Evolutionary conservation across 2,329 filamentous ascomycete genomes (phyloP).

Genomic region (Coleophoma eucalyptorum): DNA sequence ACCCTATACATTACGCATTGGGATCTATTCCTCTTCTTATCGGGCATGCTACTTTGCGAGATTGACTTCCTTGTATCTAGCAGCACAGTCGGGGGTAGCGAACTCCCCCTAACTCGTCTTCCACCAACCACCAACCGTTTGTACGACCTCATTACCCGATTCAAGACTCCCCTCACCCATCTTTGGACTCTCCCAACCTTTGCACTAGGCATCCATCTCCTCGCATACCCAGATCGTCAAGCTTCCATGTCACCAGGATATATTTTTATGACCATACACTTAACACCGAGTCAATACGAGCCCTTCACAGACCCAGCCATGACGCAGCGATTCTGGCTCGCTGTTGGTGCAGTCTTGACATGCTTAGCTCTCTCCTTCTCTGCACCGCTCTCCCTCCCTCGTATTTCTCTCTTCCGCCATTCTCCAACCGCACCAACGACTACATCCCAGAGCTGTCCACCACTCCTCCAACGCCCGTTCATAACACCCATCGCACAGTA

Average conservation of each 20-base stretch:
- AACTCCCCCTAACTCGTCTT: neutral
- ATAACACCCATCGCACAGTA: slow-evolving; percentile 44
- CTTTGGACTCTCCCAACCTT: slow-evolving; percentile 6
- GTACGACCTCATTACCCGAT: neutral
- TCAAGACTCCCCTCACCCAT: neutral
- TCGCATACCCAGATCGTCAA: slow-evolving; percentile 2
- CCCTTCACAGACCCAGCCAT: neutral
- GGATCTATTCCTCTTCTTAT: slow-evolving; percentile 5
- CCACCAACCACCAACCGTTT: neutral
- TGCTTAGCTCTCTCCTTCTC: slow-evolving; percentile 20
- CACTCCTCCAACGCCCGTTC: slow-evolving; percentile 31
- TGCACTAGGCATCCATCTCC: slow-evolving; percentile 3
- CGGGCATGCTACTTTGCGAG: slow-evolving; percentile 1
- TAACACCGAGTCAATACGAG: neutral
- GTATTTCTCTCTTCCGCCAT: neutral
- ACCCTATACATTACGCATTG: slow-evolving; percentile 1
- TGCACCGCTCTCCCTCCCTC: slow-evolving; percentile 32
- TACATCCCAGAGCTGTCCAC: neutral
- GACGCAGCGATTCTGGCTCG: slow-evolving; percentile 5
- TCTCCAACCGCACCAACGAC: neutral
- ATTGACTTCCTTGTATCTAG: neutral
- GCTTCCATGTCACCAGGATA: slow-evolving; percentile 2
- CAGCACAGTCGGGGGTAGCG: neutral
- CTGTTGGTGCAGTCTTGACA: slow-evolving; percentile 3
- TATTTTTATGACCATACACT: neutral